Evolutionary conservation across 345 rosid species (phyloP).

Genomic region (Salix caprea): DNA sequence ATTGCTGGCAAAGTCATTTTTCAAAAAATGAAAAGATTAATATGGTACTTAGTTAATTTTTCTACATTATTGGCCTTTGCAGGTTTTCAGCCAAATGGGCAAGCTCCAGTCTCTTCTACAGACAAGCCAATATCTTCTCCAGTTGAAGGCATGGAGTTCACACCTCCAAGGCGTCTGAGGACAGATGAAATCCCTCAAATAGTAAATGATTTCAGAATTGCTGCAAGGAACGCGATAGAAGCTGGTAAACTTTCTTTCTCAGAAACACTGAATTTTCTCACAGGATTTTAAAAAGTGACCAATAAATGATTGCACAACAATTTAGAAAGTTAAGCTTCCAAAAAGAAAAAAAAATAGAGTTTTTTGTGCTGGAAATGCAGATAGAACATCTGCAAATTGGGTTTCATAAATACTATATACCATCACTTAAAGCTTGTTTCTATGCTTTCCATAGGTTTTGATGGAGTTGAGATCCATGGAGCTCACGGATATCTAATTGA

Average conservation of each 20-base stretch:
- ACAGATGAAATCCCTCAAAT: slow-evolving; percentile 66
- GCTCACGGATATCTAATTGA: slow-evolving; percentile 48
- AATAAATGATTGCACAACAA: too few species aligned
- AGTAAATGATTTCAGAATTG: slow-evolving; percentile 62
- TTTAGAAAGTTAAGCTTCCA: too few species aligned
- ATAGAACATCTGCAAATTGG: slow-evolving; percentile 59
- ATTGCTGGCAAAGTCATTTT: too few species aligned
- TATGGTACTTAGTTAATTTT: too few species aligned
- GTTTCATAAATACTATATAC: too few species aligned
- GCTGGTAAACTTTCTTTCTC: too few species aligned
- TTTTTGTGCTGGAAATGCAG: slow-evolving; percentile 35
- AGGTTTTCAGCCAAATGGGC: slow-evolving; percentile 63
- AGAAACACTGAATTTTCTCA: too few species aligned
- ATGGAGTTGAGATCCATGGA: slow-evolving; percentile 74
- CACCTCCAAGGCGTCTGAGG: slow-evolving; percentile 51
- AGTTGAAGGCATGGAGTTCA: slow-evolving; percentile 31
- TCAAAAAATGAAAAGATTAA: too few species aligned
- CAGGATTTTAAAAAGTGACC: too few species aligned
- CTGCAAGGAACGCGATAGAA: slow-evolving; percentile 47
- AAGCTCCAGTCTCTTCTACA: slow-evolving; percentile 54
- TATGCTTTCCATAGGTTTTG: slow-evolving; percentile 71
- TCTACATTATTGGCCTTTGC: background rate
- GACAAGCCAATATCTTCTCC: slow-evolving; percentile 50
- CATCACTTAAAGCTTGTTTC: slow-evolving; percentile 33
- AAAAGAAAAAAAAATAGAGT: too few species aligned